phyloP scores from a whole-genome alignment of 176 grass and related monocot genomes.

The Saccharum spontaneum region DNA sequence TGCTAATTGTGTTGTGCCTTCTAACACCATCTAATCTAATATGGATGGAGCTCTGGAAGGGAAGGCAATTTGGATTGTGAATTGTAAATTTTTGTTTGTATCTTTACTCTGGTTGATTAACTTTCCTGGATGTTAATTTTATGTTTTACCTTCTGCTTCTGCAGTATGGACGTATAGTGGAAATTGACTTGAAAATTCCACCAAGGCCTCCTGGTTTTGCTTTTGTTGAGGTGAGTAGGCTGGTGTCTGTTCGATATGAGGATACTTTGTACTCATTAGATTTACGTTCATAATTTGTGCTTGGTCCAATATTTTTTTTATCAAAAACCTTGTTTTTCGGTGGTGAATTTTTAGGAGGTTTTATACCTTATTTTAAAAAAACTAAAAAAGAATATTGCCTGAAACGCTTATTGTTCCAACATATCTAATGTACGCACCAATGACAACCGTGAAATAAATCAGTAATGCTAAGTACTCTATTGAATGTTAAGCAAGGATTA shows the following conservation, averaged over 20 bases:
- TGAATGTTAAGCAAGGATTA: neutral
- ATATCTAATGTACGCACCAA: neutral
- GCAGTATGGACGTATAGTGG: conserved; percentile 85
- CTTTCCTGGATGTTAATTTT: conserved; percentile 18
- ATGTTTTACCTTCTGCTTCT: conserved; percentile 33
- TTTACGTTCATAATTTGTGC: neutral
- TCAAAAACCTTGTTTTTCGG: neutral
- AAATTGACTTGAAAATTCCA: conserved; percentile 96
- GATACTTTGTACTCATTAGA: neutral
- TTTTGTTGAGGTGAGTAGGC: conserved; percentile 77
- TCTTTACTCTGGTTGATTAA: neutral
- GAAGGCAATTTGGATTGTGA: neutral
- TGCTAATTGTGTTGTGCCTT: neutral
- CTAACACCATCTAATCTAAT: conserved; percentile 1
- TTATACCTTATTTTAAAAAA: neutral
- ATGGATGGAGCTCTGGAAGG: neutral
- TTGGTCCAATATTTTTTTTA: neutral
- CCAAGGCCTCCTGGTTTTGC: conserved; percentile 90
- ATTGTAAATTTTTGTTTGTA: neutral
- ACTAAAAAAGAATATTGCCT: neutral
- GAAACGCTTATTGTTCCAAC: neutral
- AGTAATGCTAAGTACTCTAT: neutral
- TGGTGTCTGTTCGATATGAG: neutral
- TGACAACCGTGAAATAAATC: neutral
- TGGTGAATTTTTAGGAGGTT: neutral